A percentile compares a stretch with the other conserved stretches of the same genome.
phyloP scores from a whole-genome alignment of 2,329 filamentous ascomycete genomes.

The Stachybotrys elegans region DNA sequence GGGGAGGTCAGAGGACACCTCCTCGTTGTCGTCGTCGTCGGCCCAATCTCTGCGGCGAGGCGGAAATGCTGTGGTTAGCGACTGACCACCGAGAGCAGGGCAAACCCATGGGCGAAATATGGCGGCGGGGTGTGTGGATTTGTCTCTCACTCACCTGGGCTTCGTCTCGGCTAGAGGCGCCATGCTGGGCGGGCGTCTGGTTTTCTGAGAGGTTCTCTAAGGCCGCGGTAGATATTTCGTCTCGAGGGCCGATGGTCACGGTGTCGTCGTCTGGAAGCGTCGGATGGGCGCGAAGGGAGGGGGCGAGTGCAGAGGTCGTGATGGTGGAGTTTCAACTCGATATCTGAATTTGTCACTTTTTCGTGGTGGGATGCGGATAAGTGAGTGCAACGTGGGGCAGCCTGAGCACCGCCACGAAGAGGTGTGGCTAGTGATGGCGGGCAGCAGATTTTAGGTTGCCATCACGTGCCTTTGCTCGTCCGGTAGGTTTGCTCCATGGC shows the following conservation, averaged over 20 bases:
- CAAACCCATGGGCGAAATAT: neutral
- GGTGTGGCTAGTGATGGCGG: conserved; percentile 14
- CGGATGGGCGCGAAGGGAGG: neutral
- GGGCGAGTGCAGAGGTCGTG: conserved; percentile 4
- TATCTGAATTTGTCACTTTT: conserved; percentile 34
- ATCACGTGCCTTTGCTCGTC: too few species aligned
- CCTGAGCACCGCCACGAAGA: conserved; percentile 19
- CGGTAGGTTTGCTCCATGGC: too few species aligned
- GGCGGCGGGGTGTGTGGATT: neutral
- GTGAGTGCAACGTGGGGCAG: conserved; percentile 26
- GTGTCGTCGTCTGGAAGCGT: conserved; percentile 4
- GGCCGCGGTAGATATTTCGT: too few species aligned
- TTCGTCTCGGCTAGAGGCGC: conserved; percentile 32
- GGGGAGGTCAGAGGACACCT: conserved; percentile 65
- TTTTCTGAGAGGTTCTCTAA: conserved; percentile 10
- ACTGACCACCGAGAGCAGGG: conserved; percentile 9
- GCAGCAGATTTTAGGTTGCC: neutral
- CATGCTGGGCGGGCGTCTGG: conserved; percentile 26
- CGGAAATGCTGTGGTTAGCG: conserved; percentile 32
- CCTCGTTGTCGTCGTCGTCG: conserved; percentile 87
- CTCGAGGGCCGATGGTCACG: neutral
- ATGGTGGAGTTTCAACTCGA: conserved; percentile 11
- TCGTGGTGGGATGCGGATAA: conserved; percentile 31
- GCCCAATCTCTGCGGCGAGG: conserved; percentile 71
- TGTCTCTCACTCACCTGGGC: conserved; percentile 30